A percentile compares a stretch with the other conserved stretches of the same genome.
These are phyloP conservation scores for Fusarium cyanostomum DNA, from an alignment of 2,329 filamentous ascomycete genomes.

Conservation along the genomic window DNA sequence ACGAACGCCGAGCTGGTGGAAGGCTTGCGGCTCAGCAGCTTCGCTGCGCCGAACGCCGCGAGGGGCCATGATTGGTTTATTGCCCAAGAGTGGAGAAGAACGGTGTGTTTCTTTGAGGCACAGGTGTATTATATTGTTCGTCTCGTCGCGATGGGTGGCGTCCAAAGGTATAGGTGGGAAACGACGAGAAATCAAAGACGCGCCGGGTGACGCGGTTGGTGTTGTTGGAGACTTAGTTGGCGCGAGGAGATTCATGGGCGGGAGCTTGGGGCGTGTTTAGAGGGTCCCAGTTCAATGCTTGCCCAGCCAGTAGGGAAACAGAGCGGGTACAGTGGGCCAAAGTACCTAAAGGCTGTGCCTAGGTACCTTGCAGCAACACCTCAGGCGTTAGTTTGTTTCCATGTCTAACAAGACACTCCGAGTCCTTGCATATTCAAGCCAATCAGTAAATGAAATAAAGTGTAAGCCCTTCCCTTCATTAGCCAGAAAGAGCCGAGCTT, in stretches of 20 bases:
- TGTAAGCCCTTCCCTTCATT: too few relatives aligned
- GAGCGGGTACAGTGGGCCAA: constrained; percentile 3
- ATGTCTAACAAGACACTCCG: too few relatives aligned
- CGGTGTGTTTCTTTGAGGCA: neutral
- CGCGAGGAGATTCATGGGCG: constrained; percentile 22
- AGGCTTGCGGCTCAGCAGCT: constrained; percentile 45
- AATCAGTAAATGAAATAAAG: neutral
- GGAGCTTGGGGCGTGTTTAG: constrained; percentile 32
- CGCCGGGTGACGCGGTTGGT: constrained; percentile 37
- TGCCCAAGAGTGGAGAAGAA: neutral
- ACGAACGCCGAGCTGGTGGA: constrained; percentile 49
- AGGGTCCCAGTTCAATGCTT: constrained; percentile 6
- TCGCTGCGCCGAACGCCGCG: constrained; percentile 45
- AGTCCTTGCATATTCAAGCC: too few relatives aligned
- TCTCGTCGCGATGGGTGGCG: neutral
- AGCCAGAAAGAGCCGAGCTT: too few relatives aligned
- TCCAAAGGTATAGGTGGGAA: constrained; percentile 7
- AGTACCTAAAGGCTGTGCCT: neutral
- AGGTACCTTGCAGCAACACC: neutral
- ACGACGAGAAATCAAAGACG: constrained; percentile 30
- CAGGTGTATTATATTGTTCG: neutral
- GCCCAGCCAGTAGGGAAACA: constrained; percentile 17
- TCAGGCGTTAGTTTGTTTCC: neutral
- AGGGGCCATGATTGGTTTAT: constrained; percentile 45
- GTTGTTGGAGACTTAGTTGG: constrained; percentile 31